A percentile compares a stretch with the other conserved stretches of the same genome.
Evolutionary conservation across 345 rosid genomes (phyloP).

Genomic region (Gossypium raimondii): DNA sequence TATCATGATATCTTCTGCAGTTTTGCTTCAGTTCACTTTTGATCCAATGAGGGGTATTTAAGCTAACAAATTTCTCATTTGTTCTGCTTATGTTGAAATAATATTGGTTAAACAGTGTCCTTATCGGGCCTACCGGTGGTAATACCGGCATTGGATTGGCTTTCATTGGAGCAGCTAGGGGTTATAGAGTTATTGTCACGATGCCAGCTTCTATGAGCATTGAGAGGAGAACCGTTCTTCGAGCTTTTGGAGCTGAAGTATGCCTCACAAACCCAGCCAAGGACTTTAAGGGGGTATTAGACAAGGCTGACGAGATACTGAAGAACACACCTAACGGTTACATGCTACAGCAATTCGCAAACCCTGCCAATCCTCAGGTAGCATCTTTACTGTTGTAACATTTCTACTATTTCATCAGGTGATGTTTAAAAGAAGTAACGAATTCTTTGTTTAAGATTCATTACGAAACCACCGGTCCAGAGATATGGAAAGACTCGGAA

Average conservation of each 20-base stretch:
- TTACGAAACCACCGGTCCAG: slow-evolving; percentile 67
- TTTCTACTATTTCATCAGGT: not conserved
- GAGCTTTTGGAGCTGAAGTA: slow-evolving; percentile 74
- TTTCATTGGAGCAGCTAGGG: slow-evolving; percentile 55
- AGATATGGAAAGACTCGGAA: slow-evolving; percentile 60
- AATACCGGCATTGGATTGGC: slow-evolving; percentile 83
- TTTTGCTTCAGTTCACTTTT: not conserved
- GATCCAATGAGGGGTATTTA: not conserved
- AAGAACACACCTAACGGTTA: slow-evolving; percentile 50
- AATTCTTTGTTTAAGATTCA: slow-evolving; percentile 45
- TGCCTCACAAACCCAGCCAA: slow-evolving; percentile 41
- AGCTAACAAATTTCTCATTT: not conserved
- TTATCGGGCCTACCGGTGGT: not conserved
- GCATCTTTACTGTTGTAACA: not conserved
- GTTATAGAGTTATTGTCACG: slow-evolving; percentile 50
- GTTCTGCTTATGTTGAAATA: not conserved
- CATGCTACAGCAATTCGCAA: slow-evolving; percentile 22
- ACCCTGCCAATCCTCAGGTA: slow-evolving; percentile 60
- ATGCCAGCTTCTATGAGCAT: slow-evolving; percentile 57
- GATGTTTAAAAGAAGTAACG: not conserved
- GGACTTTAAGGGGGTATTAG: slow-evolving; percentile 36
- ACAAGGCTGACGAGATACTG: slow-evolving; percentile 56
- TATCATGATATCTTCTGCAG: not conserved
- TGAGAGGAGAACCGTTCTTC: slow-evolving; percentile 57
- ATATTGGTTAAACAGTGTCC: not conserved